Evolutionary conservation across 805 yeast species (phyloP).

Genomic region (Saccharomycopsis fodiens): DNA sequence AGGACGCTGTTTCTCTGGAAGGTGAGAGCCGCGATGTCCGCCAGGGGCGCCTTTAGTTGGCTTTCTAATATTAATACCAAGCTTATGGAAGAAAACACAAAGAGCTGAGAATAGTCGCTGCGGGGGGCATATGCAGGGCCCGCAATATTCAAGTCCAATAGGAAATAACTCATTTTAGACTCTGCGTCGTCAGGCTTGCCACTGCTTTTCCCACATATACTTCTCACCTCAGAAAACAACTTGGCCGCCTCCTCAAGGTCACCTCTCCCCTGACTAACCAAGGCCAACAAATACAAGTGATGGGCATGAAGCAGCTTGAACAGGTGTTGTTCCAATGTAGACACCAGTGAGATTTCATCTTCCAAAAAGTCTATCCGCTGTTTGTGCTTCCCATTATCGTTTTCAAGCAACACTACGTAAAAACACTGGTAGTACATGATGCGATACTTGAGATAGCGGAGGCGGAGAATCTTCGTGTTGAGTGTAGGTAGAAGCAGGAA

Average conservation of each 20-base stretch:
- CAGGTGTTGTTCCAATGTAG: constrained; percentile 6
- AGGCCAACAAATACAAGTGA: constrained; percentile 10
- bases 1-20: constrained; percentile 9
- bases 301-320: constrained; percentile 13
- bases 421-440: constrained; percentile 12
- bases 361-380: constrained; percentile 1
- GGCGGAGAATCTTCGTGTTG: constrained; percentile 6
- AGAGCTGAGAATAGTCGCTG: constrained; percentile 11
- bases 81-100: constrained; percentile 10
- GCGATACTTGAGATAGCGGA: constrained; percentile 16
- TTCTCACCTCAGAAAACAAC: constrained; percentile 6
- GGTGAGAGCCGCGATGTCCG: neutral
- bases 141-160: constrained; percentile 5
- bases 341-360: constrained; percentile 2
- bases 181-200: neutral
- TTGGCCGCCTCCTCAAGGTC: constrained; percentile 7
- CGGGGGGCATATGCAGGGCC: neutral
- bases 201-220: neutral
- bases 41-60: neutral
- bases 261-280: constrained; percentile 14
- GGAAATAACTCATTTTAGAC: constrained; percentile 4
- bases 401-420: constrained; percentile 7
- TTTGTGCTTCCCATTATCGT: neutral
- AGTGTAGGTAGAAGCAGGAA: neutral
- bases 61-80: constrained; percentile 8